Percentiles rank a stretch among this genome's conserved stretches.
Conservation (phyloP, 2,329 filamentous ascomycete species). For the Cordyceps fumosorosea region DNA sequence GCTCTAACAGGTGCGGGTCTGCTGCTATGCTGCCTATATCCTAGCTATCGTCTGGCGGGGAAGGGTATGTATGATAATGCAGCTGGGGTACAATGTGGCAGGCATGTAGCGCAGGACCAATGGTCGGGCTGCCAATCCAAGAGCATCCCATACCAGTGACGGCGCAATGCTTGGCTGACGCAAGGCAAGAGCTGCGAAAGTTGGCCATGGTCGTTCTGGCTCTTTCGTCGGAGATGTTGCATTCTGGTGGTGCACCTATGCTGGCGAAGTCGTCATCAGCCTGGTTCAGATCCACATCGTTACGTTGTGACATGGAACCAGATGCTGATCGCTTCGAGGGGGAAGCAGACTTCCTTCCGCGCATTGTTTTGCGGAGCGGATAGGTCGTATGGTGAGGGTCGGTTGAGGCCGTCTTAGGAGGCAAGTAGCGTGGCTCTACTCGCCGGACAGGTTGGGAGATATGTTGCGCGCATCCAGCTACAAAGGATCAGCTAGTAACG, state of each 20-base stretch:
- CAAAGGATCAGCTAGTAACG: neutral
- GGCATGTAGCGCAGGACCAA: neutral
- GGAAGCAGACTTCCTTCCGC: neutral
- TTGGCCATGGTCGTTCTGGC: neutral
- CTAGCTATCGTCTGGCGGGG: neutral
- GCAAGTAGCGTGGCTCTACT: neutral
- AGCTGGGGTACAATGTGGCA: neutral
- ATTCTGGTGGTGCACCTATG: neutral
- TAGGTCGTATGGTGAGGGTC: neutral
- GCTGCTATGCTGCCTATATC: neutral
- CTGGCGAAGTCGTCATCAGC: neutral
- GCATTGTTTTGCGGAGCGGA: neutral
- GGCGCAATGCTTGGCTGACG: neutral
- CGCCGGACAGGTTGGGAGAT: neutral
- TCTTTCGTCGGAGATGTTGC: neutral
- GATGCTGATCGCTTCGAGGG: neutral
- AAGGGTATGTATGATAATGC: neutral
- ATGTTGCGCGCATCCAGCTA: neutral
- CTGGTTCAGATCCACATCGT: neutral
- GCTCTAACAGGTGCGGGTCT: neutral
- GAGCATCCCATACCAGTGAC: neutral
- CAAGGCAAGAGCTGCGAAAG: neutral
- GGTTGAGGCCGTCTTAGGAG: neutral
- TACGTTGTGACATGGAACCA: neutral
- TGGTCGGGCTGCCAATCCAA: neutral